Evolutionary conservation across 352 stramenopile genomes (phyloP).

Genomic region (Phytophthora fragariaefolia): DNA sequence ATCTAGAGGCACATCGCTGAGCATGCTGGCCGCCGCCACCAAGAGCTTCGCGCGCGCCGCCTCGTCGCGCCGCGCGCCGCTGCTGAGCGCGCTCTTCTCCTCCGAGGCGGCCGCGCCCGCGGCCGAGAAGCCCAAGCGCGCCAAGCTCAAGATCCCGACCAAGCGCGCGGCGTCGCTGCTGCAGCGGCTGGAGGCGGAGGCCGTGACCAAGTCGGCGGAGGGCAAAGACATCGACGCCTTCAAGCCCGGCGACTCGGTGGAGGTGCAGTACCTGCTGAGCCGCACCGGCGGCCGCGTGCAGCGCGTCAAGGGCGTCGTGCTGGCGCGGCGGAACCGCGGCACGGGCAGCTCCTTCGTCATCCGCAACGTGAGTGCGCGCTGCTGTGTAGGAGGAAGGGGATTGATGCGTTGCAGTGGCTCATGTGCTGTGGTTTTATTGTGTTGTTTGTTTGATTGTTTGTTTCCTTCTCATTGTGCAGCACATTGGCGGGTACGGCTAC

Average conservation of each 20-base stretch:
- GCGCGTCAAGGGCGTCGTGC: conserved; percentile 82
- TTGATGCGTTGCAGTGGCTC: no score
- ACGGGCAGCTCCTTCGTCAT: conserved; percentile 87
- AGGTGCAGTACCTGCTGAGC: conserved; percentile 85
- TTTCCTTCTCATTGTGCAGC: no score
- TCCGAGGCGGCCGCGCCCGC: conserved; percentile 30
- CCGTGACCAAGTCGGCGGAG: conserved; percentile 64
- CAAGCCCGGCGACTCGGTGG: conserved; percentile 79
- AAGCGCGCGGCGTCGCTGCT: conserved; percentile 77
- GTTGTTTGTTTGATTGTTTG: conserved; percentile 10
- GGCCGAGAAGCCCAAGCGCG: conserved; percentile 47
- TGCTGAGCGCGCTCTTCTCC: conserved; percentile 56
- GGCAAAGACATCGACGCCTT: conserved; percentile 78
- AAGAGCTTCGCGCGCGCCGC: conserved; percentile 56
- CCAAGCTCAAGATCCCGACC: conserved; percentile 85
- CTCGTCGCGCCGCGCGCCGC: conserved; percentile 31
- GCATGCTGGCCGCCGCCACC: conserved; percentile 66
- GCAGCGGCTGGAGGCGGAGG: conserved; percentile 72
- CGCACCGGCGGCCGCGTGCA: conserved; percentile 75
- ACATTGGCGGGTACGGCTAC: conserved; percentile 87
- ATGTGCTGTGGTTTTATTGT: conserved; percentile 6
- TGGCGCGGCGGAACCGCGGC: conserved; percentile 82
- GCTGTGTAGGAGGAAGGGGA: no score
- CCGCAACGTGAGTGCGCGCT: conserved; percentile 66
- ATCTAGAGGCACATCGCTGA: conserved; percentile 4